Base-by-base conservation (phyloP, 2,329 filamentous ascomycete species). In the Chalara sp. region DNA sequence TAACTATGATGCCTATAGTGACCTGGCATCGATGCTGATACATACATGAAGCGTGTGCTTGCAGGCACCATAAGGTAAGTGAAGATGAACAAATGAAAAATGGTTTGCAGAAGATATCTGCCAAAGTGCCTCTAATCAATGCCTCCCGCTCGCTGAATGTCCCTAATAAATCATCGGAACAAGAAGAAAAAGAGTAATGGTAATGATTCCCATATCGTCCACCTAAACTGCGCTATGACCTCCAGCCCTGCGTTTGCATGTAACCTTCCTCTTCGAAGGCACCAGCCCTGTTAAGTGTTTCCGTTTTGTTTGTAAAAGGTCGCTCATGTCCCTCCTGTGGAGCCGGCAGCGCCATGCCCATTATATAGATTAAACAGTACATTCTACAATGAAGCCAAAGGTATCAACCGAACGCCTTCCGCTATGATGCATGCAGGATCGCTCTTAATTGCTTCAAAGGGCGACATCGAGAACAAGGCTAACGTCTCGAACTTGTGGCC, bases 381-480 rank as follows among this genome's bases (percentile, higher is more conserved):
- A 65, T 63, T 65, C 64, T 67, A 67, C 63, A 63, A 63, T 58
- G 62, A 63, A 66, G 63, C 61, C 58, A 64, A 66, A 63, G 60
- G 58, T 66, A 63, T 65, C 62, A 65, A 64, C 65, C 63, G 52
- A 66, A 67, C 65, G 63, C 65, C 65, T 56, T 61, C 61, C 64
- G 65, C 63, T 66, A 66, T 67, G 64, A 65, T 56, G 57, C 57
- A 62, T 65, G 61, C 57, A 59, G 51, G 51, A 58, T 55, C 56
- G 56, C 58, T 58, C 56, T 55, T 53, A 53, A 55, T 56, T 62
- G 62, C 65, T 65, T 81, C 70, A 85, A 65, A 85, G 81, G 72
- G 81, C 81, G 71, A 97, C 92, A 75, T 99, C 93, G 64, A 99
- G 84, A 63, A 99, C 93, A 65, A 99, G 78, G 76, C 92, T 97